phyloP scores from a whole-genome alignment of 129 eudicot genomes.

The Ambrosia artemisiifolia region DNA sequence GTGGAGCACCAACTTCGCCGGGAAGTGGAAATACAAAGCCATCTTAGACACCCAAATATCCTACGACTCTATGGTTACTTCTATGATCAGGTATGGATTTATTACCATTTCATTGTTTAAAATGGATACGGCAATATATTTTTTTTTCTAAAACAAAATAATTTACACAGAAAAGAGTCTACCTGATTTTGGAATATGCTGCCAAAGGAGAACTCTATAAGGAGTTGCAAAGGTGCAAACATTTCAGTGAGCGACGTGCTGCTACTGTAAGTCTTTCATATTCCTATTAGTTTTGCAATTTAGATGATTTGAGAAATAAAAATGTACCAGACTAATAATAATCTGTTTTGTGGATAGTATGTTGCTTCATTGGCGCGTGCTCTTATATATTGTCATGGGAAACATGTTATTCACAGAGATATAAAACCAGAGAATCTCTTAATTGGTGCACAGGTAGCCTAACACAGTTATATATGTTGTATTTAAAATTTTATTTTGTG shows the following conservation, averaged over 20 bases:
- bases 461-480: neutral
- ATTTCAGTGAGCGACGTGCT: slow-evolving; percentile 73
- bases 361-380: slow-evolving; percentile 91
- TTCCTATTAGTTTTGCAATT: neutral
- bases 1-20: slow-evolving; percentile 98
- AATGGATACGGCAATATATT: neutral
- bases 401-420: slow-evolving; percentile 95
- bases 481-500: neutral
- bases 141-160: neutral
- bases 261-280: slow-evolving; percentile 58
- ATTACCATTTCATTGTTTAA: neutral
- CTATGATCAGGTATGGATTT: slow-evolving; percentile 61
- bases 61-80: slow-evolving; percentile 84
- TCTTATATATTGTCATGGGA: slow-evolving; percentile 90
- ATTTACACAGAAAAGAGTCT: slow-evolving; percentile 75
- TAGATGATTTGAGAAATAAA: neutral
- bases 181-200: slow-evolving; percentile 83
- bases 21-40: slow-evolving; percentile 96
- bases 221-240: slow-evolving; percentile 79
- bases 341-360: slow-evolving; percentile 46
- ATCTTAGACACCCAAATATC: slow-evolving; percentile 92
- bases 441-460: slow-evolving; percentile 73
- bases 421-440: slow-evolving; percentile 93
- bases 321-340: neutral
- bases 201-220: slow-evolving; percentile 91